Conservation (phyloP, 345 rosid genomes). For the Turritis glabra region DNA sequence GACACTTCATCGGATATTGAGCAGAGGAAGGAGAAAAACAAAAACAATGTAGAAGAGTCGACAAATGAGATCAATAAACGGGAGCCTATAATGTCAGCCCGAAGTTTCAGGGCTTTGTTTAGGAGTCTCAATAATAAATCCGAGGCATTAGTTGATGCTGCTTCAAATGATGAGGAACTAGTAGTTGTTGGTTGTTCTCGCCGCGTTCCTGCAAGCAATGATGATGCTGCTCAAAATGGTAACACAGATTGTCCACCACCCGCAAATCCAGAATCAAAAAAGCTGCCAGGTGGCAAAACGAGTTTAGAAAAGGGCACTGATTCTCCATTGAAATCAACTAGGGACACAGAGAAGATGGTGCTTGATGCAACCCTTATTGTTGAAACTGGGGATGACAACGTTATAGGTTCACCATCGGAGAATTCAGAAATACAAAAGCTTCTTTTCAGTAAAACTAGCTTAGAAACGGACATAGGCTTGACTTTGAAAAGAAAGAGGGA, state of each 20-base stretch:
- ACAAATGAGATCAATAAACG: constrained; percentile 42
- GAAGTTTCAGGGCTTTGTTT: constrained; percentile 50
- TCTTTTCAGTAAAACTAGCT: constrained; percentile 34
- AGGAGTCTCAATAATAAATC: constrained; percentile 34
- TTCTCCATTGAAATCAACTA: not conserved
- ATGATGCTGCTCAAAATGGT: constrained; percentile 35
- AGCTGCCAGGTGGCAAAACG: constrained; percentile 1
- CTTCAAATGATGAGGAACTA: constrained; percentile 29
- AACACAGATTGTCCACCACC: constrained; percentile 10
- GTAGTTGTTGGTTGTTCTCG: constrained; percentile 34
- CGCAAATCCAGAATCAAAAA: constrained; percentile 8
- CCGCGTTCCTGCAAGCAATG: constrained; percentile 31
- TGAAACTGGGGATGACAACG: not conserved
- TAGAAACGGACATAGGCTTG: constrained; percentile 35
- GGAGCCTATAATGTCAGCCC: constrained; percentile 39
- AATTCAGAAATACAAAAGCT: constrained; percentile 32
- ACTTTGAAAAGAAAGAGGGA: constrained; percentile 50
- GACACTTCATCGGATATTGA: constrained; percentile 28
- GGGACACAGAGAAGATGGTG: constrained; percentile 13
- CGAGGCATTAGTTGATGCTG: constrained; percentile 31
- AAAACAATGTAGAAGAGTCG: constrained; percentile 44
- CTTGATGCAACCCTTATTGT: constrained; percentile 19
- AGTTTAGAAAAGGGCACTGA: constrained; percentile 17
- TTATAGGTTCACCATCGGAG: constrained; percentile 21
- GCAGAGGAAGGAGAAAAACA: constrained; percentile 39